Conservation (phyloP, 2,329 filamentous ascomycete species). For the Pezicula rhizophila region DNA sequence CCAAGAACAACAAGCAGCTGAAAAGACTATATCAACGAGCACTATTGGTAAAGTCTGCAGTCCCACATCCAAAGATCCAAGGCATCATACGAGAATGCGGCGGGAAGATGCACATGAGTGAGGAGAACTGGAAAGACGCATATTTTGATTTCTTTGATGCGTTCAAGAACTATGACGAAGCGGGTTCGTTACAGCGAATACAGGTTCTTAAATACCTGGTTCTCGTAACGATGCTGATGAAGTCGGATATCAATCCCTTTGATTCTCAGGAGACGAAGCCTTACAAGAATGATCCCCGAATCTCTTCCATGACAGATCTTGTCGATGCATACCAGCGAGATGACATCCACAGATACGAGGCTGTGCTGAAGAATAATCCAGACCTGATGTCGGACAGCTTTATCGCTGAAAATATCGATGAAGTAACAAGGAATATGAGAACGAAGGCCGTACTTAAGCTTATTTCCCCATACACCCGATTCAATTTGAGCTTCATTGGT, state of each 20-base stretch:
- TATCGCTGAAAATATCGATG: conserved; percentile 98
- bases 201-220: conserved; percentile 97
- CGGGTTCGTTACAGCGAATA: conserved; percentile 89
- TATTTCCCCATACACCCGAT: conserved; percentile 89
- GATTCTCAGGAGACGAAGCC: conserved; percentile 98
- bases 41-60: conserved; percentile 87
- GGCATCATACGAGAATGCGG: conserved; percentile 97
- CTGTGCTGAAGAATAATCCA: conserved; percentile 77
- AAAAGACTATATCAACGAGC: conserved; percentile 90
- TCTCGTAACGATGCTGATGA: conserved; percentile 96
- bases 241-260: conserved; percentile 96
- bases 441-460: conserved; percentile 92
- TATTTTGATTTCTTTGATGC: conserved; percentile 98
- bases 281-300: conserved; percentile 91
- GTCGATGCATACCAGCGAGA: conserved; percentile 96
- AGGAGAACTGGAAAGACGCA: conserved; percentile 98
- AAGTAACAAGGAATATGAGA: conserved; percentile 96
- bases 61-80: conserved; percentile 98
- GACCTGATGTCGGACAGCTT: conserved; percentile 89
- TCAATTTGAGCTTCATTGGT: conserved; percentile 83
- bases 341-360: conserved; percentile 87
- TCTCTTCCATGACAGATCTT: conserved; percentile 93
- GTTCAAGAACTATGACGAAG: conserved; percentile 98
- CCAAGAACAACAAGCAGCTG: conserved; percentile 93
- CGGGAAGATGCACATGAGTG: conserved; percentile 99